These are phyloP conservation scores for Arthrinium puccinioides DNA, from an alignment of 2,329 filamentous ascomycete species.

Conservation along the genomic window DNA sequence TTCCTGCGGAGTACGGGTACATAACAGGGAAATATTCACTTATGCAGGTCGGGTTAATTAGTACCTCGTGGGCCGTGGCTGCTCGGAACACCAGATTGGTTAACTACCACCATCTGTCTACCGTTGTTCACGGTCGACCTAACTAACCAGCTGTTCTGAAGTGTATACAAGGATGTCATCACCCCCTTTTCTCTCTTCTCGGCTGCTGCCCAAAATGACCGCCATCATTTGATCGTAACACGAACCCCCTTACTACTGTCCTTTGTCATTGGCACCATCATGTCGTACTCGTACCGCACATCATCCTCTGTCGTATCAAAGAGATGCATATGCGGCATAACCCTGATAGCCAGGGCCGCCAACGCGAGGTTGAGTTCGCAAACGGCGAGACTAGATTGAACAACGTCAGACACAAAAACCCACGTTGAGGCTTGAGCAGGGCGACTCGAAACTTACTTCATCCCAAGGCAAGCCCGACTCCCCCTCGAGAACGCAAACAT, in stretches of 20 bases:
- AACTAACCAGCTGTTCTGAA: no score
- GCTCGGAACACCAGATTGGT: no score
- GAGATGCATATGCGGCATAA: slow-evolving; percentile 15
- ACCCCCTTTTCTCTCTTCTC: no score
- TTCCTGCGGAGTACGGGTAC: no score
- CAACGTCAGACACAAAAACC: not conserved
- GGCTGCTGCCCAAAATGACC: no score
- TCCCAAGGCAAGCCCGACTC: slow-evolving; percentile 12
- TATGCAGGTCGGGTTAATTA: no score
- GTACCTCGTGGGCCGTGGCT: no score
- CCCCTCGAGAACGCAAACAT: slow-evolving; percentile 34
- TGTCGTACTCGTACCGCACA: slow-evolving; percentile 19
- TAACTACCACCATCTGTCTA: no score
- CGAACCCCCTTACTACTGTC: slow-evolving; percentile 6
- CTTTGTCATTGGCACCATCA: slow-evolving; percentile 13
- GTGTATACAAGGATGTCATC: no score
- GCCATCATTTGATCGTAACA: not conserved
- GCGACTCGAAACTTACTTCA: not conserved
- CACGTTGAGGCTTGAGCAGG: not conserved
- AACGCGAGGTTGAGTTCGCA: slow-evolving; percentile 16
- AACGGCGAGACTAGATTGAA: slow-evolving; percentile 10
- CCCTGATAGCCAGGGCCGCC: slow-evolving; percentile 13
- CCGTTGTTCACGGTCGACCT: no score
- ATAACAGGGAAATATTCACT: no score
- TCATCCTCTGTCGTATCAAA: slow-evolving; percentile 14